Conservation (phyloP, 1,284 basidiomycete genomes). For the Takashimella koratensis region DNA sequence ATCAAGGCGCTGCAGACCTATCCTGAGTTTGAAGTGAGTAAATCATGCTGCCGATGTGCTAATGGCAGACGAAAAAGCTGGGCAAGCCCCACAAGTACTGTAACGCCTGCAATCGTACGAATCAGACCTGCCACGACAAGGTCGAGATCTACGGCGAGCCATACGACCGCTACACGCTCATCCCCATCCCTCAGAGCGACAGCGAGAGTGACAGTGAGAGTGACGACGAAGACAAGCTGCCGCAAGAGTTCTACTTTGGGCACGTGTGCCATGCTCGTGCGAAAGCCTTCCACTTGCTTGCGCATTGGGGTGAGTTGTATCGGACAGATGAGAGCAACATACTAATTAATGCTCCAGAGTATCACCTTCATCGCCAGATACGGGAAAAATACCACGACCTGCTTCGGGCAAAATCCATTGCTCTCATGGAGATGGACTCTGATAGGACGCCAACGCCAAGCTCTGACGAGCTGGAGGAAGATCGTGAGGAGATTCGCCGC, state of each 20-base stretch:
- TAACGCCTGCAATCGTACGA: neutral
- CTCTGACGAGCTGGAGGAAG: neutral
- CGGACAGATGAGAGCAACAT: no score
- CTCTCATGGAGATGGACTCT: neutral
- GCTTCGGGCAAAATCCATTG: neutral
- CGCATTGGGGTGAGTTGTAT: neutral
- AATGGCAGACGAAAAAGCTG: no score
- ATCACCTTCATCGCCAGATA: no score
- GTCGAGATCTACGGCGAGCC: no score
- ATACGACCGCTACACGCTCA: no score
- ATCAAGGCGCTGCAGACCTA: slow-evolving; percentile 62
- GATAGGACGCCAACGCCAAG: neutral
- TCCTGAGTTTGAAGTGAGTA: slow-evolving; percentile 58
- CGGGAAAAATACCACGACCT: neutral
- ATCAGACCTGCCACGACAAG: neutral
- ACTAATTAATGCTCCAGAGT: no score
- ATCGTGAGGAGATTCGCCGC: neutral
- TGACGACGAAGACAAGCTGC: neutral
- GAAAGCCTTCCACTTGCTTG: neutral
- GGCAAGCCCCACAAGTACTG: neutral
- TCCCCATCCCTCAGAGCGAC: neutral
- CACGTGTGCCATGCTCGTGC: neutral
- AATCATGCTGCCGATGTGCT: no score
- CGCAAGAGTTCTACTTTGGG: neutral
- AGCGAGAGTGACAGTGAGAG: neutral